Percentiles rank a stretch among this genome's conserved stretches.
These are phyloP conservation scores for Myriangium duriaei DNA, from an alignment of 2,329 filamentous ascomycete species.

Conservation along the genomic window DNA sequence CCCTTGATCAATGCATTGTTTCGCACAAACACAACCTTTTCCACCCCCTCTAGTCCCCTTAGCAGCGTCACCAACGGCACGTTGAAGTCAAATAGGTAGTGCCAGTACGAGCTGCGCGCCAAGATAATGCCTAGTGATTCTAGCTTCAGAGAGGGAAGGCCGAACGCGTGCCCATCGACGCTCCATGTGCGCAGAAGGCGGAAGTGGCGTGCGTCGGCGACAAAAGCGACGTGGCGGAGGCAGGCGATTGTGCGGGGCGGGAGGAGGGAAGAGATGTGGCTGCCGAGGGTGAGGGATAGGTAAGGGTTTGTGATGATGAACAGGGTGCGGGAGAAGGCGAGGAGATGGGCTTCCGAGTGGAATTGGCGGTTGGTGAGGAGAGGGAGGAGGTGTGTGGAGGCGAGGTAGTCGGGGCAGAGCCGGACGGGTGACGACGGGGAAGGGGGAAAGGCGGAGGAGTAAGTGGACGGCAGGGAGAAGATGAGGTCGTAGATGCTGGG, in stretches of 20 bases:
- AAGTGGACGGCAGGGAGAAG: slow-evolving; percentile 6
- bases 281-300: slow-evolving; percentile 16
- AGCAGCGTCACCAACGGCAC: slow-evolving; percentile 22
- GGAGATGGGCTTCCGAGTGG: slow-evolving; percentile 22
- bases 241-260: slow-evolving; percentile 18
- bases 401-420: slow-evolving; percentile 19
- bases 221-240: slow-evolving; percentile 22
- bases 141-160: slow-evolving; percentile 19
- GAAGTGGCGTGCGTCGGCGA: slow-evolving; percentile 21
- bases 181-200: slow-evolving; percentile 22
- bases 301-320: slow-evolving; percentile 27
- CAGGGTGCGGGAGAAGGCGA: slow-evolving; percentile 24
- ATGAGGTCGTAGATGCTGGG: slow-evolving; percentile 10
- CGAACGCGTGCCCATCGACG: slow-evolving; percentile 19
- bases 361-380: slow-evolving; percentile 29
- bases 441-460: slow-evolving; percentile 1
- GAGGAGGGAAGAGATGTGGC: slow-evolving; percentile 16
- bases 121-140: slow-evolving; percentile 24
- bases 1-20: slow-evolving; percentile 25
- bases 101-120: slow-evolving; percentile 20
- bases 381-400: slow-evolving; percentile 19
- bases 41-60: slow-evolving; percentile 23
- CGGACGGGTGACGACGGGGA: not conserved
- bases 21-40: slow-evolving; percentile 23
- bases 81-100: slow-evolving; percentile 25